These are phyloP conservation scores for Ceratobasidium sp. DNA, from an alignment of 1,284 basidiomycete genomes.

Conservation along the genomic window DNA sequence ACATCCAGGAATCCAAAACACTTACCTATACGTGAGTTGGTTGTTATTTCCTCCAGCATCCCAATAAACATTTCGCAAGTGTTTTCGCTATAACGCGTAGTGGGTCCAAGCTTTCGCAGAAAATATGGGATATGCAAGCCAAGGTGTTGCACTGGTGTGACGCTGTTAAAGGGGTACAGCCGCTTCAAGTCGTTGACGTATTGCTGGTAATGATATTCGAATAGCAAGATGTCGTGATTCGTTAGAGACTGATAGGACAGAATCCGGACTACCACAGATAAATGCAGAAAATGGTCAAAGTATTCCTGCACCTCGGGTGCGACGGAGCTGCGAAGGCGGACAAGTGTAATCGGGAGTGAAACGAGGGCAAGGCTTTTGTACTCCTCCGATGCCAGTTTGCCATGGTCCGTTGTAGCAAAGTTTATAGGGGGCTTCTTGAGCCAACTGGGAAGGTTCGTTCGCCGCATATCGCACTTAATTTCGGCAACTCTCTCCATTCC, in stretches of 20 bases:
- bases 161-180: constrained; percentile 21
- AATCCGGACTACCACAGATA: constrained; percentile 22
- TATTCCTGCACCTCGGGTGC: neutral
- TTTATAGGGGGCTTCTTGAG: constrained; percentile 26
- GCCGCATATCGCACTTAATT: constrained; percentile 26
- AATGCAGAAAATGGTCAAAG: constrained; percentile 27
- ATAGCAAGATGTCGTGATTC: neutral
- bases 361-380: constrained; percentile 46
- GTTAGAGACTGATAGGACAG: constrained; percentile 20
- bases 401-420: constrained; percentile 41
- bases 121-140: constrained; percentile 31
- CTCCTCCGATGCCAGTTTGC: constrained; percentile 48
- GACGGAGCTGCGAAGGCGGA: constrained; percentile 18
- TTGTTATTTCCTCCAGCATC: constrained; percentile 25
- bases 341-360: constrained; percentile 45
- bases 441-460: constrained; percentile 37
- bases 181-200: constrained; percentile 13
- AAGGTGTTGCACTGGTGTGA: constrained; percentile 29
- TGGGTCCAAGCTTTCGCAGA: constrained; percentile 26
- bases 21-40: constrained; percentile 34
- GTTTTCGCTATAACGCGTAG: constrained; percentile 14
- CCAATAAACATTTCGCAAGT: constrained; percentile 45
- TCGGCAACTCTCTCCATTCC: constrained; percentile 8
- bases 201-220: neutral
- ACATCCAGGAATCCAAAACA: neutral